Evolutionary conservation across 2,329 filamentous ascomycete genomes (phyloP).

Genomic region (Alternaria consortialis): DNA sequence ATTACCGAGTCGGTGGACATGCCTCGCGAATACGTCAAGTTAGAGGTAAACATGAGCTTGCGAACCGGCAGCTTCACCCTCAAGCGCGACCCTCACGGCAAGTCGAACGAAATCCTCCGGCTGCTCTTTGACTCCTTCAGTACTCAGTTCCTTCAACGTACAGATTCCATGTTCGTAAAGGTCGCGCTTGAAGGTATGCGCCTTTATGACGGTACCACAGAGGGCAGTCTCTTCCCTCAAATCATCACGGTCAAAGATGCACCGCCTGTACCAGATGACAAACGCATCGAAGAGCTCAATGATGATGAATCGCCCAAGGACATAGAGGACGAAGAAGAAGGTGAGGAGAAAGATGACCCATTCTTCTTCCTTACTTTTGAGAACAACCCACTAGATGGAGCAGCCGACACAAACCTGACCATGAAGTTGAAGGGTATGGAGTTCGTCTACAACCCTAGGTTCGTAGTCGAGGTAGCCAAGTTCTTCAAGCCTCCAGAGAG

Average conservation of each 20-base stretch:
- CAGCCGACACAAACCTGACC: conserved; percentile 88
- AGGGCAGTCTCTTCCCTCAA: conserved; percentile 89
- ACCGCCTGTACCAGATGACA: conserved; percentile 63
- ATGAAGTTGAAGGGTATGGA: conserved; percentile 95
- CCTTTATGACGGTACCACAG: conserved; percentile 94
- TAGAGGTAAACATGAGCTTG: conserved; percentile 92
- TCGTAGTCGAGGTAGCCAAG: conserved; percentile 87
- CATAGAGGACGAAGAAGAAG: conserved; percentile 56
- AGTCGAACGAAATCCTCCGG: conserved; percentile 81
- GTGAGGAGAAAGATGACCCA: conserved; percentile 68
- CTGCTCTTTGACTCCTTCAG: conserved; percentile 95
- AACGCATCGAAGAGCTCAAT: conserved; percentile 59
- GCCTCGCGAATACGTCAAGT: conserved; percentile 88
- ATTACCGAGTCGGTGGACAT: conserved; percentile 87
- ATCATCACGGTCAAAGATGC: conserved; percentile 96
- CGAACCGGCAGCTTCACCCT: conserved; percentile 96
- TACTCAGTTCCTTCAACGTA: conserved; percentile 86
- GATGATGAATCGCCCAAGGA: conserved; percentile 57
- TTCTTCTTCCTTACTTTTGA: conserved; percentile 95
- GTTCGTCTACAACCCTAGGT: conserved; percentile 96
- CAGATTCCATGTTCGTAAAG: conserved; percentile 89
- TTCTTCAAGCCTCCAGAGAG: conserved; percentile 97
- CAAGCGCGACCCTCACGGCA: conserved; percentile 82
- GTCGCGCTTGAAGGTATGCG: conserved; percentile 91
- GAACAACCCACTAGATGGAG: conserved; percentile 91